Evolutionary conservation across 306 rosid genomes (phyloP).

Genomic region (Ammopiptanthus mongolicus): DNA sequence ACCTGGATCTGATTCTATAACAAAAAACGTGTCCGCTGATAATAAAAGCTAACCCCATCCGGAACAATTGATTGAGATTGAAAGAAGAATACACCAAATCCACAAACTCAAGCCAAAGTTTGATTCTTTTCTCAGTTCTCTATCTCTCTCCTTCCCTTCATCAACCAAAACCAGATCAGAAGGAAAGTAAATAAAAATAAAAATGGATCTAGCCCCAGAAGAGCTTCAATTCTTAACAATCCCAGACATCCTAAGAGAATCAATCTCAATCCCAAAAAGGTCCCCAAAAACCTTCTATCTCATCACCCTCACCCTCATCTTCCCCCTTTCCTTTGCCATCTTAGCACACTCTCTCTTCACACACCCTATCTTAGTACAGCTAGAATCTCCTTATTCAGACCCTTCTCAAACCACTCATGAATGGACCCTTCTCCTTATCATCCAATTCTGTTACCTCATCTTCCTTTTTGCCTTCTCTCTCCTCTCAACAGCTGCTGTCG

Average conservation of each 20-base stretch:
- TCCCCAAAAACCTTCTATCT: constrained; percentile 87
- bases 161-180: background rate
- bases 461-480: constrained; percentile 93
- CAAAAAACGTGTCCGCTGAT: background rate
- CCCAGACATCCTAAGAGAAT: constrained; percentile 57
- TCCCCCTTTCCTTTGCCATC: constrained; percentile 90
- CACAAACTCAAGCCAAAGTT: background rate
- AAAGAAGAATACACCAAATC: background rate
- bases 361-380: constrained; percentile 62
- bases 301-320: constrained; percentile 65
- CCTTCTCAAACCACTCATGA: constrained; percentile 56
- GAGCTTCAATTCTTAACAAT: constrained; percentile 72
- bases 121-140: background rate
- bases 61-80: too few species aligned
- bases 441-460: constrained; percentile 79
- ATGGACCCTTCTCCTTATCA: constrained; percentile 68
- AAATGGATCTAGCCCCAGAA: constrained; percentile 85
- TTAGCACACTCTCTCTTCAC: constrained; percentile 93
- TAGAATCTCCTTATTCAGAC: constrained; percentile 54
- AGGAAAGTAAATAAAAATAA: background rate
- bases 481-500: constrained; percentile 91
- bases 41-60: background rate
- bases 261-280: constrained; percentile 69
- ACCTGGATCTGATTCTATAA: background rate
- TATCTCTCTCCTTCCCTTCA: background rate